phyloP scores from a whole-genome alignment of 768 basidiomycete genomes.

The Naganishia vaughanmartiniae region DNA sequence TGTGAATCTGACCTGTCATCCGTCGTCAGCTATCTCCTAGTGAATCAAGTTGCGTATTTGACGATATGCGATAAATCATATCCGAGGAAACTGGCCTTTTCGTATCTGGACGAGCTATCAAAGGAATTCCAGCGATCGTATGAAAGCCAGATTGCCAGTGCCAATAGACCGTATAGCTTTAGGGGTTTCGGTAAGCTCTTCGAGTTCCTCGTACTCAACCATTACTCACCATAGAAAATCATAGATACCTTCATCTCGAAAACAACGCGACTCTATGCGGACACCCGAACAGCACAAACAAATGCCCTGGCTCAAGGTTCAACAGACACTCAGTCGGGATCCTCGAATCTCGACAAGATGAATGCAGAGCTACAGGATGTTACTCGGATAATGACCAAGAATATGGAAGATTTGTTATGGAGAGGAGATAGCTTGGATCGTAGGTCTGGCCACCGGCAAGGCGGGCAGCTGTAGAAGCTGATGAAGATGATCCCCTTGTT shows the following conservation, averaged over 20 bases:
- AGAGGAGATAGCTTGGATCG: conserved; percentile 94
- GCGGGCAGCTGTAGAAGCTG: background rate
- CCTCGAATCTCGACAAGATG: conserved; percentile 74
- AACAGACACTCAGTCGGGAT: conserved; percentile 60
- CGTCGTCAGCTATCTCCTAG: conserved; percentile 77
- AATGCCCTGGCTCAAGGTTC: conserved; percentile 68
- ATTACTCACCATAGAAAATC: background rate
- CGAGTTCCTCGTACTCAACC: background rate
- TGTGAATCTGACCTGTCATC: background rate
- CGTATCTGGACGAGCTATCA: conserved; percentile 91
- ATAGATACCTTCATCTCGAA: conserved; percentile 98
- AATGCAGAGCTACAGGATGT: conserved; percentile 98
- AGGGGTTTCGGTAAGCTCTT: conserved; percentile 82
- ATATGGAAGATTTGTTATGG: conserved; percentile 99
- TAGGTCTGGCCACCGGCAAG: conserved; percentile 54
- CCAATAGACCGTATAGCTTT: conserved; percentile 96
- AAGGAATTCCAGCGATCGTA: conserved; percentile 94
- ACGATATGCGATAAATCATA: conserved; percentile 96
- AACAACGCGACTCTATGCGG: conserved; percentile 89
- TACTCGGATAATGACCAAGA: conserved; percentile 99
- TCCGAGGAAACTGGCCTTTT: conserved; percentile 93
- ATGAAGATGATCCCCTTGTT: background rate
- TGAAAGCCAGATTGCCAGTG: conserved; percentile 85
- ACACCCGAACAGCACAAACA: conserved; percentile 68
- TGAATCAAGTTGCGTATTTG: conserved; percentile 89